Conservation (phyloP, 2,329 filamentous ascomycete genomes). For the Nigrograna mackinnonii region DNA sequence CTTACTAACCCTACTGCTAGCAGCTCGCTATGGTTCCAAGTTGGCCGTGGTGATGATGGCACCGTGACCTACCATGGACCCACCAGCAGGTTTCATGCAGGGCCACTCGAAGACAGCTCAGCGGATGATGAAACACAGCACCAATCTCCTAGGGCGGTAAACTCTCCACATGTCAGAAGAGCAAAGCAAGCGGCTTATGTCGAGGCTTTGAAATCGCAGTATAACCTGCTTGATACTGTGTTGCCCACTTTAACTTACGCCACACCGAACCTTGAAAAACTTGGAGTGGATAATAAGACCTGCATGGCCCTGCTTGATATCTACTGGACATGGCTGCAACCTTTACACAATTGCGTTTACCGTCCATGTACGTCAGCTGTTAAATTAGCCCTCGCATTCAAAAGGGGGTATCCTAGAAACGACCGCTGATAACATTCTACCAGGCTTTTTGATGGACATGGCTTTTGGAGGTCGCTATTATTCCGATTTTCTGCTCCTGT, state of each 20-base stretch:
- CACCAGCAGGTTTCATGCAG: neutral
- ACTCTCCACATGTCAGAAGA: neutral
- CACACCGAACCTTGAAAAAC: neutral
- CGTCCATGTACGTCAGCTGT: conserved; percentile 5
- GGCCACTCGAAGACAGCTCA: neutral
- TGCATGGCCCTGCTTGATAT: conserved; percentile 10
- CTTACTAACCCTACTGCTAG: neutral
- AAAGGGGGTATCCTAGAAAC: neutral
- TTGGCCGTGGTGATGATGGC: neutral
- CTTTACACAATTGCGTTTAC: conserved; percentile 23
- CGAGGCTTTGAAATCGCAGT: neutral
- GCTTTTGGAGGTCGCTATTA: conserved; percentile 19
- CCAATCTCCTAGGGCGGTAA: neutral
- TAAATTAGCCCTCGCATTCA: neutral
- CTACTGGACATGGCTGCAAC: conserved; percentile 22
- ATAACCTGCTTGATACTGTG: neutral
- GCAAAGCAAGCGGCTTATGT: neutral
- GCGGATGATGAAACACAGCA: neutral
- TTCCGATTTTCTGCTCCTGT: conserved; percentile 18
- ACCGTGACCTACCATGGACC: neutral
- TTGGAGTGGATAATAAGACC: conserved; percentile 1
- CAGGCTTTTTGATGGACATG: conserved; percentile 21
- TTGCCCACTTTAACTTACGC: neutral
- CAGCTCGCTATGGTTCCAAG: neutral
- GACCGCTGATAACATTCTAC: neutral